phyloP scores from a whole-genome alignment of 768 basidiomycete species.

The Mycena epipterygia region DNA sequence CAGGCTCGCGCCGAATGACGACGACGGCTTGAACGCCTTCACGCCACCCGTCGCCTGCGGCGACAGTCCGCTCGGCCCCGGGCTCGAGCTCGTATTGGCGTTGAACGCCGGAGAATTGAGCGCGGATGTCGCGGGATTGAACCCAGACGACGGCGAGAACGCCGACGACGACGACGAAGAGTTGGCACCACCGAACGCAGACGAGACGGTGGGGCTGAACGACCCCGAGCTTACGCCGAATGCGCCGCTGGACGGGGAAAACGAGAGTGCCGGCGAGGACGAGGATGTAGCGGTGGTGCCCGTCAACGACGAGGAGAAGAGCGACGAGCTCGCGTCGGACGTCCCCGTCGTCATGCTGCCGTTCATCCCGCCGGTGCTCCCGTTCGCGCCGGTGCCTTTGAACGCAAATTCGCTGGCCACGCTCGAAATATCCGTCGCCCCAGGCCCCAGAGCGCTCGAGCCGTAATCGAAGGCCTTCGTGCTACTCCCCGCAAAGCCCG shows the following conservation, averaged over 20 bases:
- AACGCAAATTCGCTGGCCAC: conserved; percentile 83
- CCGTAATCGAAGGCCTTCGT: conserved; percentile 54
- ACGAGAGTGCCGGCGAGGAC: conserved; percentile 37
- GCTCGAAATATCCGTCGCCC: conserved; percentile 70
- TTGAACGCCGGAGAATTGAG: conserved; percentile 38
- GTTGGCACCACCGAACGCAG: conserved; percentile 1
- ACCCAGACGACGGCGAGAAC: background rate
- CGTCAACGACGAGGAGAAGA: conserved; percentile 26
- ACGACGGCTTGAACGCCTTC: conserved; percentile 87
- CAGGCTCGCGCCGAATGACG: conserved; percentile 83
- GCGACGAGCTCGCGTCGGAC: conserved; percentile 34
- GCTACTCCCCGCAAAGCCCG: conserved; percentile 33
- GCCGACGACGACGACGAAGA: background rate
- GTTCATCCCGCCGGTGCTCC: background rate
- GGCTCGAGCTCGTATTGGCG: conserved; percentile 45
- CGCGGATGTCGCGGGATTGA: conserved; percentile 20
- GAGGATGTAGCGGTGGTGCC: conserved; percentile 39
- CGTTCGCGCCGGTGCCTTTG: conserved; percentile 41
- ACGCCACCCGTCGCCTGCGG: conserved; percentile 69
- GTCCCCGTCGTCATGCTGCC: conserved; percentile 21
- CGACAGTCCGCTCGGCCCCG: conserved; percentile 43
- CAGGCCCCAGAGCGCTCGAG: conserved; percentile 57
- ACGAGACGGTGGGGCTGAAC: conserved; percentile 27
- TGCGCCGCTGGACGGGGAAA: conserved; percentile 11
- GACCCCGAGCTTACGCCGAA: conserved; percentile 27